phyloP scores from a whole-genome alignment of 2,329 filamentous ascomycete genomes.

The Xylaria sp. region DNA sequence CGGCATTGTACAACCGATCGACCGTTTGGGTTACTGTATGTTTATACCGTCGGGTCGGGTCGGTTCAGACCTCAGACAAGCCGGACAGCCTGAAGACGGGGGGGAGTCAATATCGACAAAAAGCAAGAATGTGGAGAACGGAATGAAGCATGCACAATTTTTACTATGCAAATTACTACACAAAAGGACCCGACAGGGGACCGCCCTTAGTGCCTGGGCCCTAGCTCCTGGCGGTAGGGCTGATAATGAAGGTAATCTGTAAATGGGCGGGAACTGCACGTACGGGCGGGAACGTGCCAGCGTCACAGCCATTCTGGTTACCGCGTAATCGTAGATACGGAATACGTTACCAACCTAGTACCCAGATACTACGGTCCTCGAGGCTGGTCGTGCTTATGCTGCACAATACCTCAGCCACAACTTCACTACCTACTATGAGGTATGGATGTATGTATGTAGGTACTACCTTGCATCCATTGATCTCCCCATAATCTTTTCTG shows the following conservation, averaged over 20 bases:
- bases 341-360: neutral
- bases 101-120: conserved; percentile 5
- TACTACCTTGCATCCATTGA: neutral
- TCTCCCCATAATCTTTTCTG: neutral
- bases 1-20: no score
- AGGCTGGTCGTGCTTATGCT: neutral
- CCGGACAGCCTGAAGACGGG: no score
- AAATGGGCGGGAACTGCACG: neutral
- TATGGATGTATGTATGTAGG: neutral
- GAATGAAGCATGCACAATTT: conserved; percentile 8
- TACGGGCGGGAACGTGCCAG: neutral
- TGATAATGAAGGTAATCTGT: neutral
- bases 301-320: neutral
- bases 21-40: no score
- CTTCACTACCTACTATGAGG: no score
- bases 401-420: neutral
- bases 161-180: neutral
- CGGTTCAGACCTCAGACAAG: no score
- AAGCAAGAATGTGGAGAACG: conserved; percentile 10
- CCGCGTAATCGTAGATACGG: neutral
- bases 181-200: no score
- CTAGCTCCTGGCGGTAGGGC: neutral
- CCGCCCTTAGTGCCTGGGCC: no score
- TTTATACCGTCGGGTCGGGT: no score
- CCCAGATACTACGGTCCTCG: neutral